A percentile compares a stretch with the other conserved stretches of the same genome.
These are phyloP conservation scores for Neoboletus magnificus DNA, from an alignment of 768 basidiomycete species.

Conservation along the genomic window DNA sequence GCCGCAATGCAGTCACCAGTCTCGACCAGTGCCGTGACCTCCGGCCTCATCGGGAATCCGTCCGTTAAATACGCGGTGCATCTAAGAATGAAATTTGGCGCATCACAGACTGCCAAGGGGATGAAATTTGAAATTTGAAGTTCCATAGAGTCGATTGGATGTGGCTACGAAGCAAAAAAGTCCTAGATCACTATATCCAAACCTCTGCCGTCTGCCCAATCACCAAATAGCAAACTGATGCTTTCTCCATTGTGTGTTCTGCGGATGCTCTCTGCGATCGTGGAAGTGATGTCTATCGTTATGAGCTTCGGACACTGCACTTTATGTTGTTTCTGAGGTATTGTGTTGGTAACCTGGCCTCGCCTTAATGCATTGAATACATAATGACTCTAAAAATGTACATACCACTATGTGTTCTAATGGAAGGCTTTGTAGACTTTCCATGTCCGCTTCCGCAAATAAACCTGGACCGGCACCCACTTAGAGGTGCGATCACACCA, in stretches of 20 bases:
- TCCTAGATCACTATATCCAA: conserved; percentile 28
- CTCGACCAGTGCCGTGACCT: too few relatives aligned
- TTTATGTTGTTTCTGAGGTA: conserved; percentile 76
- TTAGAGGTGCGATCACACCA: conserved; percentile 7
- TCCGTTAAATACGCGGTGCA: too few relatives aligned
- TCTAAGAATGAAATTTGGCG: neutral
- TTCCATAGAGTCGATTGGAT: neutral
- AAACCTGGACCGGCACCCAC: conserved; percentile 48
- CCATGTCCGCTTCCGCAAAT: conserved; percentile 73
- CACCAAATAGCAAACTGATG: conserved; percentile 83
- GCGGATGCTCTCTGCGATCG: conserved; percentile 93
- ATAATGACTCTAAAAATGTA: neutral
- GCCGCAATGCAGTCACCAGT: neutral
- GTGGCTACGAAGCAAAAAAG: neutral
- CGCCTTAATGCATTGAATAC: conserved; percentile 3
- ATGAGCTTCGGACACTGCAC: conserved; percentile 68
- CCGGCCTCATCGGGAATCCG: too few relatives aligned
- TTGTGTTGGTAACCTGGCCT: conserved; percentile 88
- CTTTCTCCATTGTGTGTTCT: conserved; percentile 94
- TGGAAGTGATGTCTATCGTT: conserved; percentile 87
- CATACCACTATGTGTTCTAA: conserved; percentile 84
- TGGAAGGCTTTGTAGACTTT: conserved; percentile 63
- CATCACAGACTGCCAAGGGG: neutral
- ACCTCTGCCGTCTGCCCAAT: conserved; percentile 57
- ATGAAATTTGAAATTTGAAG: neutral